Percentiles rank a stretch among this genome's conserved stretches.
Evolutionary conservation across 495 filamentous ascomycete genomes (phyloP).

Genomic region (Aspergillus carlsbadensis): DNA sequence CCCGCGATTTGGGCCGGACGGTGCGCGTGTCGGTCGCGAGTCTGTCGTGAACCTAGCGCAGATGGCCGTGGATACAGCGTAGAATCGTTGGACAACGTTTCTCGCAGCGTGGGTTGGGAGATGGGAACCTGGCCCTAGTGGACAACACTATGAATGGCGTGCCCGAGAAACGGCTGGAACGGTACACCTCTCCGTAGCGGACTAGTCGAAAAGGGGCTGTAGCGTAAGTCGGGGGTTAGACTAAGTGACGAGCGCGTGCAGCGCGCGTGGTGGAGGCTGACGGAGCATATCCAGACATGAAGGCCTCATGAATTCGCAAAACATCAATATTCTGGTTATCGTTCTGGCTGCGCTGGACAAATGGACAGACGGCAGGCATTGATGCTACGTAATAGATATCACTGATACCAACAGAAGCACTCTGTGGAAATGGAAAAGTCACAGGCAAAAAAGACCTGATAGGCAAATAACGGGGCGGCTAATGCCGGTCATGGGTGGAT

Average conservation of each 20-base stretch:
- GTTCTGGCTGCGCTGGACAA: too few relatives aligned
- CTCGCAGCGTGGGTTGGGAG: slow-evolving; percentile 19
- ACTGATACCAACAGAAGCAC: not conserved
- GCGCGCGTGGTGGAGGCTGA: slow-evolving; percentile 20
- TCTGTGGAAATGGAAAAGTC: not conserved
- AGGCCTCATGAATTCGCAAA: not conserved
- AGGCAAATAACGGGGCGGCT: slow-evolving; percentile 29
- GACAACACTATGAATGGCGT: slow-evolving; percentile 36
- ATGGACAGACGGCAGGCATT: not conserved
- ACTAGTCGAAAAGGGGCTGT: slow-evolving; percentile 31
- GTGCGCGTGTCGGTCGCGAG: slow-evolving; percentile 25
- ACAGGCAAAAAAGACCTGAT: not conserved
- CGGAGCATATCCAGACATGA: slow-evolving; percentile 10
- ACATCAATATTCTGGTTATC: too few relatives aligned
- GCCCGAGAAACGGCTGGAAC: slow-evolving; percentile 40
- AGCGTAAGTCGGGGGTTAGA: slow-evolving; percentile 39
- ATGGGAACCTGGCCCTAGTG: slow-evolving; percentile 16
- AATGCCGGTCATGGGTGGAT: slow-evolving; percentile 27
- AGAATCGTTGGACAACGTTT: slow-evolving; percentile 33
- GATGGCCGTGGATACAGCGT: slow-evolving; percentile 36
- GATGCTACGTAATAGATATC: not conserved
- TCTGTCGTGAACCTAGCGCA: slow-evolving; percentile 42
- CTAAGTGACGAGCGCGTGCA: slow-evolving; percentile 26
- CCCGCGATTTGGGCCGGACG: slow-evolving; percentile 39
- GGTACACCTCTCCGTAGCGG: slow-evolving; percentile 12